phyloP scores from a whole-genome alignment of 768 basidiomycete genomes.

The Amanita fuliginea region DNA sequence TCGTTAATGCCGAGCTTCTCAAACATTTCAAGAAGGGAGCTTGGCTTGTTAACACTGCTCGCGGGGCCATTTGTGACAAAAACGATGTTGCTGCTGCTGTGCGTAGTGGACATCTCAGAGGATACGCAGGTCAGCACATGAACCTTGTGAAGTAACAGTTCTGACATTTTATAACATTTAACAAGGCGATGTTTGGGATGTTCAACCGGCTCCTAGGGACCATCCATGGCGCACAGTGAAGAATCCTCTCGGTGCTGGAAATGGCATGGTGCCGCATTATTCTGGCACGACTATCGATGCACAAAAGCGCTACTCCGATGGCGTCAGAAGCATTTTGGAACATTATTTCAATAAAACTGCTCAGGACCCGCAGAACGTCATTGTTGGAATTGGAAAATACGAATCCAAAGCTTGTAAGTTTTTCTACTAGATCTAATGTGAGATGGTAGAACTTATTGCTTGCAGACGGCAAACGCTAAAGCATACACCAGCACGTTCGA shows the following conservation, averaged over 20 bases:
- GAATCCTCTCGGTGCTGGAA: slow-evolving; percentile 75
- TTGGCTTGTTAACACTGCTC: slow-evolving; percentile 90
- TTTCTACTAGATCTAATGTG: background rate
- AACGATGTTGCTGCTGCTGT: slow-evolving; percentile 72
- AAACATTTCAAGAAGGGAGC: slow-evolving; percentile 87
- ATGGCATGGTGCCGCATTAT: slow-evolving; percentile 85
- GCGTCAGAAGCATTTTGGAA: slow-evolving; percentile 57
- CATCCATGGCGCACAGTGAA: slow-evolving; percentile 80
- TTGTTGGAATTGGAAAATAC: slow-evolving; percentile 48
- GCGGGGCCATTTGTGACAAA: slow-evolving; percentile 84
- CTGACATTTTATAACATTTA: slow-evolving; percentile 16
- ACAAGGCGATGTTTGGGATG: slow-evolving; percentile 72
- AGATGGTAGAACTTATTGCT: slow-evolving; percentile 1
- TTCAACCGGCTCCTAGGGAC: slow-evolving; percentile 78
- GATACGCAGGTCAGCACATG: slow-evolving; percentile 28
- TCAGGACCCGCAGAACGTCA: slow-evolving; percentile 75
- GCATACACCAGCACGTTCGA: background rate
- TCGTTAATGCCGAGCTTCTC: slow-evolving; percentile 74
- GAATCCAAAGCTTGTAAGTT: slow-evolving; percentile 35
- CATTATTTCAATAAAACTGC: slow-evolving; percentile 53
- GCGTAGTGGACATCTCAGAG: slow-evolving; percentile 63
- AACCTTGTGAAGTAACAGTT: slow-evolving; percentile 11
- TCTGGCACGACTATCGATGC: slow-evolving; percentile 87
- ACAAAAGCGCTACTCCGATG: slow-evolving; percentile 75
- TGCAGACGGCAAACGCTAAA: slow-evolving; percentile 44